phyloP scores from a whole-genome alignment of 2,329 filamentous ascomycete genomes.

The Scytalidium sp. region DNA sequence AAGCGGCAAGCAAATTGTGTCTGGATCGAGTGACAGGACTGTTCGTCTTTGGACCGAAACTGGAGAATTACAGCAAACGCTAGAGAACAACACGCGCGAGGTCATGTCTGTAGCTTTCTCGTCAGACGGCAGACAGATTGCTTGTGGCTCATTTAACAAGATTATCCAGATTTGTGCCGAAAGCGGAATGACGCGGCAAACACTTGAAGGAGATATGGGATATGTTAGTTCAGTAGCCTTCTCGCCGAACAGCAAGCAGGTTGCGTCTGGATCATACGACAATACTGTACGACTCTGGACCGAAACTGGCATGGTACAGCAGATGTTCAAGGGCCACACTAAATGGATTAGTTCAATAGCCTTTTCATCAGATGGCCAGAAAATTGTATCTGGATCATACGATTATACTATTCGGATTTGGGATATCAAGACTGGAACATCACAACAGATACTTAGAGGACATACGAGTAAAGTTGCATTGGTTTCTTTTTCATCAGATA shows the following conservation, averaged over 20 bases:
- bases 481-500: too few relatives aligned
- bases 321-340: too few relatives aligned
- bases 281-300: constrained; percentile 94
- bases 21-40: background rate
- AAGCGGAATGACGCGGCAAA: background rate
- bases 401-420: too few relatives aligned
- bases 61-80: background rate
- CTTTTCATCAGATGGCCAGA: too few relatives aligned
- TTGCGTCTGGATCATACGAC: constrained; percentile 58
- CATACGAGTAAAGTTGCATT: too few relatives aligned
- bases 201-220: background rate
- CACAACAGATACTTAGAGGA: too few relatives aligned
- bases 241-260: constrained; percentile 7
- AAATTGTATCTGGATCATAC: too few relatives aligned
- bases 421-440: too few relatives aligned
- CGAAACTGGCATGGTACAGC: too few relatives aligned
- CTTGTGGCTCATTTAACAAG: constrained; percentile 1
- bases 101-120: constrained; percentile 3
- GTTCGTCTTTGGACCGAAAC: background rate
- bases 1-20: too few relatives aligned
- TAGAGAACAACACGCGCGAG: constrained; percentile 1
- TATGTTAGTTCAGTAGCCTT: constrained; percentile 6
- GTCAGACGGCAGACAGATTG: constrained; percentile 1
- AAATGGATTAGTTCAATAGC: too few relatives aligned
- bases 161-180: background rate